Conservation (phyloP, 805 yeast species). For the Yarrowia osloensis region DNA sequence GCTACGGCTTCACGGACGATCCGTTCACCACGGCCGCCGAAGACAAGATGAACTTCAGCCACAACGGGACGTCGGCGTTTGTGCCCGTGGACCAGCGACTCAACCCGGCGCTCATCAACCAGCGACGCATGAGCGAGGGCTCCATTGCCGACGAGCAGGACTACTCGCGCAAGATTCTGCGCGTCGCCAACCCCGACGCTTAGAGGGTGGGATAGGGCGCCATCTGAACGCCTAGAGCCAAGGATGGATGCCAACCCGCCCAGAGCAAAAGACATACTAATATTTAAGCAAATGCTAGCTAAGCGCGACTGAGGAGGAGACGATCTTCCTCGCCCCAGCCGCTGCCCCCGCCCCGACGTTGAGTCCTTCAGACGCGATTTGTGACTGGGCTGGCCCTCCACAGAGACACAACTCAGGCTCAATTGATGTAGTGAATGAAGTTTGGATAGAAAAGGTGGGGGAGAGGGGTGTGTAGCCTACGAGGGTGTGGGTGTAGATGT, state of each 20-base stretch:
- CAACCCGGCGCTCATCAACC: slow-evolving; percentile 76
- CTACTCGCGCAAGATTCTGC: slow-evolving; percentile 73
- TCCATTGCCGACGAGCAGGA: slow-evolving; percentile 84
- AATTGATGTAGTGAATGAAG: slow-evolving; percentile 3
- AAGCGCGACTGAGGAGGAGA: too few relatives aligned
- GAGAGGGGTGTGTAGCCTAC: background rate
- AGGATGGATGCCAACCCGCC: too few relatives aligned
- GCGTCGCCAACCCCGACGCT: slow-evolving; percentile 87
- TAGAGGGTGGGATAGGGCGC: too few relatives aligned
- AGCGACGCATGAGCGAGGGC: slow-evolving; percentile 82
- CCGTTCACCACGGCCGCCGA: slow-evolving; percentile 41
- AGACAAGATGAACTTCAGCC: slow-evolving; percentile 35
- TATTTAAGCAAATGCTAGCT: background rate
- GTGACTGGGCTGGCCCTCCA: slow-evolving; percentile 7
- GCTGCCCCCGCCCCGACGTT: background rate
- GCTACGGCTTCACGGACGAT: slow-evolving; percentile 42
- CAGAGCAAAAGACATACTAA: background rate
- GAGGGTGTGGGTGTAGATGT: background rate
- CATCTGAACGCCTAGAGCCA: too few relatives aligned
- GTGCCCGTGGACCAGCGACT: slow-evolving; percentile 61
- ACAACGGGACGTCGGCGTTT: slow-evolving; percentile 29
- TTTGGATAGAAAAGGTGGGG: background rate
- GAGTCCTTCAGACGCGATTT: background rate
- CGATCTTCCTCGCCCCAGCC: too few relatives aligned
- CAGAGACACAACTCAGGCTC: background rate